Conservation (phyloP, 2,329 filamentous ascomycete species). For the Cladorrhinum sp. region DNA sequence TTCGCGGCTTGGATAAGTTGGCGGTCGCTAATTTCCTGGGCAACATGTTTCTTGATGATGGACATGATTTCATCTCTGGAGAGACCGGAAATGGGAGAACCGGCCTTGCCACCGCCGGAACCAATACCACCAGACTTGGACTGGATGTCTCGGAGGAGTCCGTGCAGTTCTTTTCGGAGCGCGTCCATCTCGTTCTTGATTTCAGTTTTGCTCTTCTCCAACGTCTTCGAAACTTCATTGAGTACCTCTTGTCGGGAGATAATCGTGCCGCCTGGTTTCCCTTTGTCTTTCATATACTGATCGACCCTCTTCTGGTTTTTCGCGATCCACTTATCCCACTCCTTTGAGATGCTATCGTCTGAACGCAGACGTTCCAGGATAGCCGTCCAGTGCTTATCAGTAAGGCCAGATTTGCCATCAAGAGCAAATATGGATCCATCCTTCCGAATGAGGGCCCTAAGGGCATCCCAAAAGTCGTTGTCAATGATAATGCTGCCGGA, state of each 20-base stretch:
- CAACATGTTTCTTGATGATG: conserved; percentile 31
- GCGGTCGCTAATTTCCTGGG: neutral
- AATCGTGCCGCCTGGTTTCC: conserved; percentile 26
- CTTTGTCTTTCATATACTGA: conserved; percentile 22
- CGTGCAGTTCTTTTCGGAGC: conserved; percentile 28
- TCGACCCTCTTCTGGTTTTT: conserved; percentile 46
- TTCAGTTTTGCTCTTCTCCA: conserved; percentile 37
- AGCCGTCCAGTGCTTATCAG: conserved; percentile 47
- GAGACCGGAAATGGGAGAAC: conserved; percentile 30
- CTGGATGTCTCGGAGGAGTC: conserved; percentile 30
- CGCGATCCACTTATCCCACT: conserved; percentile 53
- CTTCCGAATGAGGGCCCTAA: conserved; percentile 52
- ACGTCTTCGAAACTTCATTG: conserved; percentile 27
- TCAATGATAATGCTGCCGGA: conserved; percentile 52
- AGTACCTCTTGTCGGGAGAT: neutral
- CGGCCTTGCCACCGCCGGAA: neutral
- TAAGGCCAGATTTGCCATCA: conserved; percentile 39
- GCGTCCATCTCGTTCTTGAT: conserved; percentile 41
- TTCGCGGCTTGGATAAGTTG: conserved; percentile 43
- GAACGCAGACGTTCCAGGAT: conserved; percentile 40
- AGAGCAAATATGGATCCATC: conserved; percentile 48
- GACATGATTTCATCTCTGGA: conserved; percentile 39
- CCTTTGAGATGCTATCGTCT: conserved; percentile 33
- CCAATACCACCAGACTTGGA: conserved; percentile 20
- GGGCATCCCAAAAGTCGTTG: conserved; percentile 63